Percentiles rank a stretch among this genome's conserved stretches.
These are phyloP conservation scores for Russula griseocarnosa DNA, from an alignment of 768 basidiomycete genomes.

Conservation along the genomic window DNA sequence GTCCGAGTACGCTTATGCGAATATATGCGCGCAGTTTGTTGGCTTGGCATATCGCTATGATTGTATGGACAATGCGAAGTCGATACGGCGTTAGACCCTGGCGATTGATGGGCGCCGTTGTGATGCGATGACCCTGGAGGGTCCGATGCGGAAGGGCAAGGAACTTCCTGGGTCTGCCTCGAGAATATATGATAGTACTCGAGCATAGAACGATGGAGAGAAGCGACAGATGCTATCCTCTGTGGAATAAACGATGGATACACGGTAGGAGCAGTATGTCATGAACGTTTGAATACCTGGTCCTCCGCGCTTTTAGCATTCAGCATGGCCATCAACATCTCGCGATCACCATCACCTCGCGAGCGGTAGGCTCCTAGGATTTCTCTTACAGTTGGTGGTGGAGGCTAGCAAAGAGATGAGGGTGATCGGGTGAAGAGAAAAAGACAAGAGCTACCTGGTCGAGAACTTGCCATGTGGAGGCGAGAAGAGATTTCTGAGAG, in stretches of 20 bases:
- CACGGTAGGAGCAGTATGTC: neutral
- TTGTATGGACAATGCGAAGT: constrained; percentile 9
- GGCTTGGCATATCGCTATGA: constrained; percentile 7
- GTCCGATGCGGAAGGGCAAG: constrained; percentile 19
- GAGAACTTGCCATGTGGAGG: constrained; percentile 45
- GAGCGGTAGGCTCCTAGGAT: constrained; percentile 81
- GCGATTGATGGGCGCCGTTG: constrained; percentile 5
- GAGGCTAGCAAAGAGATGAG: constrained; percentile 43
- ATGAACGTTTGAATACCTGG: constrained; percentile 52
- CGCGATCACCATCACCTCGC: constrained; percentile 88
- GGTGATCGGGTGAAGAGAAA: neutral
- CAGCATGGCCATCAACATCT: constrained; percentile 85
- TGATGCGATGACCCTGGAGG: constrained; percentile 2
- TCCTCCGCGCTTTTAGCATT: constrained; percentile 93
- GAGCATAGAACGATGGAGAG: constrained; percentile 66
- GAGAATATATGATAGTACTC: constrained; percentile 45
- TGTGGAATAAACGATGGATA: constrained; percentile 33
- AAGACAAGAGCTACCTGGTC: constrained; percentile 41
- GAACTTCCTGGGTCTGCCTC: constrained; percentile 12
- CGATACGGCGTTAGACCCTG: neutral
- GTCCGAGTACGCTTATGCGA: constrained; percentile 29
- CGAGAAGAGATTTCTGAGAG: constrained; percentile 35
- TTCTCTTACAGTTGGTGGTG: constrained; percentile 79
- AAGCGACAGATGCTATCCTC: constrained; percentile 68
- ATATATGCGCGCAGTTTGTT: constrained; percentile 12